These are phyloP conservation scores for Colletotrichum melonis DNA, from an alignment of 2,329 filamentous ascomycete genomes.

Conservation along the genomic window DNA sequence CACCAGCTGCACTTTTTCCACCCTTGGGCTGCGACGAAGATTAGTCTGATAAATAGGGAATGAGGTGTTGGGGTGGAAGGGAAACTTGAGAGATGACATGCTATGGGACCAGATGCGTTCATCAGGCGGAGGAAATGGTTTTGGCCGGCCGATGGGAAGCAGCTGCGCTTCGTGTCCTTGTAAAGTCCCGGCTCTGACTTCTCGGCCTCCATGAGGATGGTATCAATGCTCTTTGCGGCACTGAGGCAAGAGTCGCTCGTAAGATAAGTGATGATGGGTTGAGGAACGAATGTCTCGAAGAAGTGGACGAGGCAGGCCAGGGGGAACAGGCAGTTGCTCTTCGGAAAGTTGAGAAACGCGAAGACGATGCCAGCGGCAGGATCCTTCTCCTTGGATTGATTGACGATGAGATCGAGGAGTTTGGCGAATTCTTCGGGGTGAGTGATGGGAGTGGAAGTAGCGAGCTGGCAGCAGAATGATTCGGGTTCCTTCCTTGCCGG, in stretches of 20 bases:
- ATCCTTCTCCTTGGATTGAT: not conserved
- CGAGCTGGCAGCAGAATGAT: not conserved
- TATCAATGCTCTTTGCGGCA: not conserved
- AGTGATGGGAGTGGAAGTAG: not conserved
- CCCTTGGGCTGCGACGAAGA: not conserved
- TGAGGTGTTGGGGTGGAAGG: not conserved
- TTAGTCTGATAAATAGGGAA: not conserved
- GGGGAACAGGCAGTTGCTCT: not conserved
- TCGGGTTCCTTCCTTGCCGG: not conserved
- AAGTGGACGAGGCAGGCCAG: not conserved
- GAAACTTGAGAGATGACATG: not conserved
- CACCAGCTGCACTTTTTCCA: not conserved
- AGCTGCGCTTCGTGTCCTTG: not conserved
- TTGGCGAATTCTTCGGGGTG: not conserved
- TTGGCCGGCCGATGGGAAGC: conserved; percentile 1
- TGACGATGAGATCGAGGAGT: not conserved
- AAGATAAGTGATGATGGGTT: not conserved
- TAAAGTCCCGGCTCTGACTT: conserved; percentile 1
- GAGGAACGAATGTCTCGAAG: not conserved
- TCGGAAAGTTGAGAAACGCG: not conserved
- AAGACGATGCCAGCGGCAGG: not conserved
- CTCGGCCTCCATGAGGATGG: not conserved
- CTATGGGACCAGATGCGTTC: not conserved
- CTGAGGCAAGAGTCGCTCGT: not conserved
- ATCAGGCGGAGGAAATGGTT: conserved; percentile 14